Evolutionary conservation across 306 rosid species (phyloP), one percentile per base, ranked within the genome.

Genomic region (Citrullus amarus): DNA sequence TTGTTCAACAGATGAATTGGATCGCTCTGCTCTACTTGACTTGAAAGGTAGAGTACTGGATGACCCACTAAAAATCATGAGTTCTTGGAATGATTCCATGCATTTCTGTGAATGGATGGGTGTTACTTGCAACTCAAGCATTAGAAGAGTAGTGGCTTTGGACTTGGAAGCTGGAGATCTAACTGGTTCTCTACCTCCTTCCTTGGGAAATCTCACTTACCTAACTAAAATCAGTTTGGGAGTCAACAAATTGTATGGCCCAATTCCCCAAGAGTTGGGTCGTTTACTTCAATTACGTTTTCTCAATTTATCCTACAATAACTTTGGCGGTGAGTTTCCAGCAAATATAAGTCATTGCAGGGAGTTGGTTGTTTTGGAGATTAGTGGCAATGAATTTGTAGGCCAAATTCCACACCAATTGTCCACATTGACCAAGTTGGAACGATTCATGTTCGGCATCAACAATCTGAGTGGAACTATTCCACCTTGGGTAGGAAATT

Each of bases 401-500:
- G 84, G 88, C 54, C 30, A 67, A 9, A 67, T 78, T 78, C 84
- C 82, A 4, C 14, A 50, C 11, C 71, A 85, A 18, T 58, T 85
- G 13, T 77, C 9, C 3, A 50, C 80, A 28, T 36, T 82, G 69
- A 57, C 39, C 4, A 78, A 80, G 41, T 74, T 82, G 38, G 60
- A 44, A 34, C 34, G 6, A 12, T 39, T 86, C 0, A 17, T 32
- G 51, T 41, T 51, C 15, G 63, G 25, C 12, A 5, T 0, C 0
- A 91, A 87, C 84, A 85, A 79, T 48, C 78, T 85, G 15, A 79
- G 57, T 5, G 89, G 90, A 67, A 79, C 50, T 36, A 86, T 89
- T 61, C 91, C 87, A 72, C 4, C 72, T 34, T 91, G 93, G 91
- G 38, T 89, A 39, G 89, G 88, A 36, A 88, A 86, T 17, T 78